Evolutionary conservation across 78 protist genomes (phyloP).

Genomic region (Andalucia godoyi): DNA sequence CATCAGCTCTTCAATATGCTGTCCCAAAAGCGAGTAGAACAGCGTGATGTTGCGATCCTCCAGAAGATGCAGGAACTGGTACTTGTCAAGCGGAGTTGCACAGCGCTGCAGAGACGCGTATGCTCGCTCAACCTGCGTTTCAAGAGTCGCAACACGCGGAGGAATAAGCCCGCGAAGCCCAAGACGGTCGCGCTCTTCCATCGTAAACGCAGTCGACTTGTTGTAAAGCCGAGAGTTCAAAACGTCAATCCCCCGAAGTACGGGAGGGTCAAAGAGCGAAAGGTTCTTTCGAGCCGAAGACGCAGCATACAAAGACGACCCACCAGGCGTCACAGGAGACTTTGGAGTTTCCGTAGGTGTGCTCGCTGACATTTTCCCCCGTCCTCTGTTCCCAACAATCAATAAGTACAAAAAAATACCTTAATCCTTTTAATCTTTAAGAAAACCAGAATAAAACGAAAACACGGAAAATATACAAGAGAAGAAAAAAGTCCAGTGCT

Average conservation of each 20-base stretch:
- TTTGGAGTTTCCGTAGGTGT: too few species aligned
- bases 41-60: slow-evolving; percentile 68
- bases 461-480: too few species aligned
- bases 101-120: slow-evolving; percentile 21
- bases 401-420: too few species aligned
- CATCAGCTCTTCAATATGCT: slow-evolving; percentile 49
- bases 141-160: slow-evolving; percentile 29
- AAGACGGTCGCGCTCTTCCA: slow-evolving; percentile 31
- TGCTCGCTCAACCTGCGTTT: slow-evolving; percentile 37
- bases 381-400: too few species aligned
- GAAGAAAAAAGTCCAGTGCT: too few species aligned
- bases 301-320: too few species aligned
- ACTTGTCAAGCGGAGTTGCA: slow-evolving; percentile 37
- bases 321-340: too few species aligned
- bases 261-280: too few species aligned
- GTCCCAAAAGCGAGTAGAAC: slow-evolving; percentile 46
- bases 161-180: slow-evolving; percentile 69
- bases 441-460: too few species aligned
- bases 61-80: slow-evolving; percentile 44
- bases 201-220: slow-evolving; percentile 42
- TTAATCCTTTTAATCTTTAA: too few species aligned
- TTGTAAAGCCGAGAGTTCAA: slow-evolving; percentile 28
- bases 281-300: too few species aligned
- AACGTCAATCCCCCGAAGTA: not conserved
- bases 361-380: too few species aligned